phyloP scores from a whole-genome alignment of 2,329 filamentous ascomycete species.

The Clonostachys rosea region DNA sequence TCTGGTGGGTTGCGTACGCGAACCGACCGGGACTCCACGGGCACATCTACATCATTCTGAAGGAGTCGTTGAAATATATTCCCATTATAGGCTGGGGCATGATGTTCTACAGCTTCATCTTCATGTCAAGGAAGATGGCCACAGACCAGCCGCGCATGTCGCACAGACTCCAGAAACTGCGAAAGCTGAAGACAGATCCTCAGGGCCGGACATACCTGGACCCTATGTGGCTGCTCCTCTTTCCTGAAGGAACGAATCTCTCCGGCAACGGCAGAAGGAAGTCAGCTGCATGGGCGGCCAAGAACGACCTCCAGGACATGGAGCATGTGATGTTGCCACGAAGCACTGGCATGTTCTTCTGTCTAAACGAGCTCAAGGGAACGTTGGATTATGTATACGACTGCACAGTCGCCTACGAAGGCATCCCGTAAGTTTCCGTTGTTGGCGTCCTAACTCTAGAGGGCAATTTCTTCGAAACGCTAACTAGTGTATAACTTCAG shows the following conservation, averaged over 20 bases:
- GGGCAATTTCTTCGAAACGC: not conserved
- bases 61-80: conserved; percentile 79
- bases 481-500: conserved; percentile 28
- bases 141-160: conserved; percentile 73
- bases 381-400: conserved; percentile 83
- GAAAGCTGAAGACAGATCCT: conserved; percentile 48
- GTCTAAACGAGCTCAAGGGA: conserved; percentile 67
- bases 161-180: conserved; percentile 67
- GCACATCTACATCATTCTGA: conserved; percentile 84
- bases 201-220: conserved; percentile 53
- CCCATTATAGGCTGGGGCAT: conserved; percentile 77
- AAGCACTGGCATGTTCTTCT: conserved; percentile 77
- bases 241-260: conserved; percentile 83
- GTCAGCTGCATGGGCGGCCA: conserved; percentile 72
- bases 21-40: conserved; percentile 72
- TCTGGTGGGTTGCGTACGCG: conserved; percentile 92
- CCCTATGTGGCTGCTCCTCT: conserved; percentile 88
- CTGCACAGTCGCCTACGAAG: conserved; percentile 94
- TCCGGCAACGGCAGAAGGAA: conserved; percentile 65
- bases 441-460: not conserved
- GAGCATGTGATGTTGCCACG: conserved; percentile 73
- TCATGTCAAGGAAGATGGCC: conserved; percentile 85
- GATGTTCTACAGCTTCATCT: conserved; percentile 86
- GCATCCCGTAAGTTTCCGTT: conserved; percentile 67
- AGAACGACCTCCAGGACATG: conserved; percentile 67